Evolutionary conservation across 805 yeast genomes (phyloP), one percentile per base, ranked within the genome.

Genomic region (Metschnikowia koreensis): DNA sequence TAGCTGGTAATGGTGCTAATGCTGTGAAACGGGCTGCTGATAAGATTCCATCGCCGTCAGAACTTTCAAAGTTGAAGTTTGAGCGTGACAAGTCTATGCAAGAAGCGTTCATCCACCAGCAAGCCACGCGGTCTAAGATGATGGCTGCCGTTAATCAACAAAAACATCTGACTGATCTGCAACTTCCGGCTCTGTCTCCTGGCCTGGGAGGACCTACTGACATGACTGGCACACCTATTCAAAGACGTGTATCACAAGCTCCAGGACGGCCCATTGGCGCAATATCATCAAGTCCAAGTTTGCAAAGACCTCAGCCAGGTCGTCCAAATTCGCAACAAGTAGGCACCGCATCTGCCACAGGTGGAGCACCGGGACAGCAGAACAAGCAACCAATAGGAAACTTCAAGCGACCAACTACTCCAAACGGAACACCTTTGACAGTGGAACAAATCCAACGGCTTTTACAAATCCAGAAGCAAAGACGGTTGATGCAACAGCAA

Each of bases 81-180:
- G 97, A 93, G 57, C 77, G 96, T 52, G 98, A 93, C 62, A 86
- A 84, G 66, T 86, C 94, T 0, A 79, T 87, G 16, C 90, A 91
- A 57, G 96, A 89, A 58, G 87, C 85, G 1, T 82, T 81, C 66
- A 68, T 81, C 49, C 72, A 71, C 52, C 76, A 77, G 65, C 73
- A 75, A 62, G 72, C 75, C 7, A 69, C 79, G 1, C 62, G 77
- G 44, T 62, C 69, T 11, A 62, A 75, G 53, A 72, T 74, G 77
- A 65, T 69, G 66, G 73, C 74, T 16, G 75, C 79, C 3, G 74
- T 71, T 11, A 70, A 71, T 11, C 76, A 70, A 54, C 76, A 65
- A 48, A 59, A 61, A 44, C 48, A 29, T 26, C 60, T 16, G 52
- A 16, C 47, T 10, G 41, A 37, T 8, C 48, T 28, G 34, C 26